Conservation (phyloP, 208 protist genomes). For the Crithidia expoeki region DNA sequence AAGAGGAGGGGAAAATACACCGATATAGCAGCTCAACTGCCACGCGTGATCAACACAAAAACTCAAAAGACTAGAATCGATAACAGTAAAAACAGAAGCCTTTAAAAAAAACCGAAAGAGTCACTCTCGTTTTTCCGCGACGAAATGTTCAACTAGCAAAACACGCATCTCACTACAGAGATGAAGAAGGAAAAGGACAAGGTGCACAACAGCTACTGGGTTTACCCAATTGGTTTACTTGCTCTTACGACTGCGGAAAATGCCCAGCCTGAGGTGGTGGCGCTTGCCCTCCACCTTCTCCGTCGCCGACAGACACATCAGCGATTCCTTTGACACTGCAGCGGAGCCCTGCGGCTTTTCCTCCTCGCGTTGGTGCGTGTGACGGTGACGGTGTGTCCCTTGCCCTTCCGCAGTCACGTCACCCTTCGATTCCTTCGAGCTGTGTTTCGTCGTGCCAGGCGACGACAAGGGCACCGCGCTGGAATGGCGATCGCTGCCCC, state of each 20-base stretch:
- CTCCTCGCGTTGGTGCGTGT: not conserved
- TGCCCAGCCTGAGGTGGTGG: slow-evolving; percentile 6
- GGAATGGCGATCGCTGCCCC: slow-evolving; percentile 10
- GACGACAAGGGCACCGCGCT: slow-evolving; percentile 10
- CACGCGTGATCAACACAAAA: not conserved
- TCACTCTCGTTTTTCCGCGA: too few species aligned
- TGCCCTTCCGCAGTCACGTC: not conserved
- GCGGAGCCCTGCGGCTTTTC: not conserved
- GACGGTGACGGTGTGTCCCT: not conserved
- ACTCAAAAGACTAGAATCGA: not conserved
- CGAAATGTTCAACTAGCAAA: too few species aligned
- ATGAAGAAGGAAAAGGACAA: too few species aligned
- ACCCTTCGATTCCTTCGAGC: slow-evolving; percentile 9
- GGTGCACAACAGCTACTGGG: too few species aligned
- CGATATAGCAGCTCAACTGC: too few species aligned
- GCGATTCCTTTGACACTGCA: not conserved
- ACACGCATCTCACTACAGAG: too few species aligned
- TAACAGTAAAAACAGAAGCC: not conserved
- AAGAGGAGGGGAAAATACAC: too few species aligned
- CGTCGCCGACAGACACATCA: not conserved
- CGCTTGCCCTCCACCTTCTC: slow-evolving; percentile 31
- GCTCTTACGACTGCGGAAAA: slow-evolving; percentile 32
- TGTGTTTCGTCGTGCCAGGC: not conserved
- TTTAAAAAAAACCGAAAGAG: not conserved
- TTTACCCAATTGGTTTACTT: slow-evolving; percentile 8